Base-by-base conservation (phyloP, 2,329 filamentous ascomycete genomes). In the Pseudopyrenochaeta lycopersici region DNA sequence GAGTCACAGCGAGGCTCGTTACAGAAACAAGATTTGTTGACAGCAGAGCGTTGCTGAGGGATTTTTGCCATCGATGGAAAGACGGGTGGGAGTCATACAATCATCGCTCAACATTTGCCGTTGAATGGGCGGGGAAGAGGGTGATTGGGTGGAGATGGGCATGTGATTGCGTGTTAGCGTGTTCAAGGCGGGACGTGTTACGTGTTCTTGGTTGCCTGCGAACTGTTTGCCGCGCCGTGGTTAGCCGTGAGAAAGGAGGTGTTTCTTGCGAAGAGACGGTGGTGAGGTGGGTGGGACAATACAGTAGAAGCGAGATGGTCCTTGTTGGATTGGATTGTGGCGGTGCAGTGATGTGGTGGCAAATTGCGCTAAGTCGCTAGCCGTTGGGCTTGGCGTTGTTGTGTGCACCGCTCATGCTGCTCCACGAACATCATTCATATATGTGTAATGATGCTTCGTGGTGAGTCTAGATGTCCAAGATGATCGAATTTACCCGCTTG, bases 151-250 rank as follows among this genome's bases (percentile, higher is more conserved):
- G 46, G 38, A 7, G 10, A 1, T 0, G 9, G 41, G 46, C 60
- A 63, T 66, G 63, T 66, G 60, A 64, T 42, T 47, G 32, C 63
- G 63, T 55, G 63, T 55, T 49, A 45, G 55, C 55, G 61, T 41
- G 57, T 46, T 40, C 29, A 14, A 32, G 20, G 32, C 23, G 15
- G 27, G 33, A 43, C 52, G 47, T 47, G 49, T 33, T 55, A 39
- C 36, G 45, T 43, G 46, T 35, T 27, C 17, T 20, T 12, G n/a
- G 49, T 27, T 40, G 43, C 32, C 31, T 35, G 20, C 20, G 30
- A 15, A 3, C n/a, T 27, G 29, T 23, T 9, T 33, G 43, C 12
- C 15, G 12, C 23, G 30, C 32, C 32, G 31, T 21, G 14, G 12
- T 17, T 14, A 27, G 43, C 31, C 43, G 32, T 20, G 31, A 4